Conservation (phyloP, 371 early-diverging fungal species). For the Dichotomocladium elegans region DNA sequence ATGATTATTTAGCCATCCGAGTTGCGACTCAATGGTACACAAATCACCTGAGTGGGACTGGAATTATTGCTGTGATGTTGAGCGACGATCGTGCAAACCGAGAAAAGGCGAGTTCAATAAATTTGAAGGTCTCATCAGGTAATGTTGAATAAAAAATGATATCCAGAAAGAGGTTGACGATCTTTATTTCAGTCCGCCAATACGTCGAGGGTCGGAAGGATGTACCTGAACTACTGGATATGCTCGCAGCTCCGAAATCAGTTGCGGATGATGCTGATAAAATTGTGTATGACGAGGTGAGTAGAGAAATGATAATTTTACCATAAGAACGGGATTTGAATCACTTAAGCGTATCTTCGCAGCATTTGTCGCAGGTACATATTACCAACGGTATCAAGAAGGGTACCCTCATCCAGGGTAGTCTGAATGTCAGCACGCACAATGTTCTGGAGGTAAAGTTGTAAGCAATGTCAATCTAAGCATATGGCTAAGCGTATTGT, state of each 20-base stretch:
- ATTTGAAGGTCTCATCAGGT: conserved; percentile 63
- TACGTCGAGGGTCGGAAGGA: conserved; percentile 51
- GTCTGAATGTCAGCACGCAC: conserved; percentile 76
- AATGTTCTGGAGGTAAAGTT: conserved; percentile 74
- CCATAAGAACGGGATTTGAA: background rate
- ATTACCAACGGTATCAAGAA: conserved; percentile 85
- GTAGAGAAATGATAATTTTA: background rate
- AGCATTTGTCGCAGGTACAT: conserved; percentile 71
- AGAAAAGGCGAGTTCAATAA: conserved; percentile 62
- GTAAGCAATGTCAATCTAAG: no score
- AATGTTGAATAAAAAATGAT: conserved; percentile 3
- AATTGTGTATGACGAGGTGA: conserved; percentile 54
- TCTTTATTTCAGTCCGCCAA: conserved; percentile 32
- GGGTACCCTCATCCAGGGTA: conserved; percentile 77
- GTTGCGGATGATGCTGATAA: conserved; percentile 33
- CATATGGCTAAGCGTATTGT: background rate
- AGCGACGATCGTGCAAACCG: conserved; percentile 89
- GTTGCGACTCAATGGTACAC: conserved; percentile 80
- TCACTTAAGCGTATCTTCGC: conserved; percentile 1
- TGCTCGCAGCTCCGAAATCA: conserved; percentile 69
- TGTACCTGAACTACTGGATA: conserved; percentile 83
- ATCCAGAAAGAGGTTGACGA: background rate
- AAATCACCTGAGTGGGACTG: conserved; percentile 56
- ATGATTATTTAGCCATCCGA: conserved; percentile 73
- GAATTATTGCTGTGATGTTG: conserved; percentile 66